Evolutionary conservation across 352 stramenopile species (phyloP), one percentile per base, ranked within the genome.

Genomic region (Globisporangium paroecandrum): DNA sequence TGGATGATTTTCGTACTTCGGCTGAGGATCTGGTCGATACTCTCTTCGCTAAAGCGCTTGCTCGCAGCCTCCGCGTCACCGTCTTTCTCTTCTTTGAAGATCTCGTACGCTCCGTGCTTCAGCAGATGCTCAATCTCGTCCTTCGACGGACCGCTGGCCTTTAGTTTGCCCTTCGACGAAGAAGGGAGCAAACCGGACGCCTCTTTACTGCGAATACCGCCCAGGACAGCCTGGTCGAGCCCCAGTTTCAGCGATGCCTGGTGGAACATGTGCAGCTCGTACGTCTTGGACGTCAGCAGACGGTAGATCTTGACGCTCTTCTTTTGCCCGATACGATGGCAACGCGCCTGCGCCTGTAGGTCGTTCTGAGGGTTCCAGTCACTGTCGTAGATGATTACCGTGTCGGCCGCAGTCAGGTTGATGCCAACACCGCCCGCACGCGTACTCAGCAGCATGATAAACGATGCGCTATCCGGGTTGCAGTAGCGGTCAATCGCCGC

Each of bases 311-410:
- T 97, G 34, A 98, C 93, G 49, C 78, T 91, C 66, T 98, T 98
- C 66, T 90, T 97, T 69, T 98, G 93, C 4, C 93, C 93, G 61
- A 98, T 98, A 25, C 93, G 87, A 74, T 98, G 93, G 65, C 90
- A 97, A 29, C 91, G 90, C 29, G 93, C 92, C 73, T 97, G 89
- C 0, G 93, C 93, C 71, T 98, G 93, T 29, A 98, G 75, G 72
- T 98, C 92, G 59, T 97, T 98, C 69, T 98, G 97, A 5, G 97
- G 97, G 71, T 99, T 99, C 97, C 97, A 99, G 78, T 99, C 98
- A 63, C 81, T 97, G 78, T 99, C 97, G 76, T 99, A 99, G 58
- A 99, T 96, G 69, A 96, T 96, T 7, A 95, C 89, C 4, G 87
- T 95, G 67, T 96, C 89, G 4, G 89, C 89, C 0, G 89, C 87